Evolutionary conservation across 83 land plant genomes (phyloP).

Genomic region (Larix sibirica): DNA sequence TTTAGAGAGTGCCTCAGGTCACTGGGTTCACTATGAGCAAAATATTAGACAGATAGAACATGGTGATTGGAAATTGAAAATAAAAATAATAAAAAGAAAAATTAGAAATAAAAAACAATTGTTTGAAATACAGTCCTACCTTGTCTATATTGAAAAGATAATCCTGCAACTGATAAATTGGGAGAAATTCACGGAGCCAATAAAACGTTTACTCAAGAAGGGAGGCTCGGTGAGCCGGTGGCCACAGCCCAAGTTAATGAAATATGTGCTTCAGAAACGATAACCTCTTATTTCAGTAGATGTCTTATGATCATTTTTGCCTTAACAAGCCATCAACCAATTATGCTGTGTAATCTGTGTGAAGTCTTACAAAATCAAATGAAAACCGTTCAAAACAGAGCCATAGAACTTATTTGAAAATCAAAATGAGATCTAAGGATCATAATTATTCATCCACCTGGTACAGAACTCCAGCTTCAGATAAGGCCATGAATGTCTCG

Average conservation of each 20-base stretch:
- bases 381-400: background rate
- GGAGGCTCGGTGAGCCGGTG: no score
- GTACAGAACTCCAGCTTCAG: slow-evolving; percentile 57
- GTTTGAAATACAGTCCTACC: background rate
- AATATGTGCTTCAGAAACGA: background rate
- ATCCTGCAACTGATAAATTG: background rate
- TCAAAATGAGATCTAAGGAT: background rate
- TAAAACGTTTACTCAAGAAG: background rate
- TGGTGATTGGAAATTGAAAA: no score
- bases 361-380: background rate
- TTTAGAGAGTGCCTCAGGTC: no score
- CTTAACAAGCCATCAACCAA: no score
- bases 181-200: background rate
- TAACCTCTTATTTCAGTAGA: background rate
- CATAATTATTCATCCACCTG: slow-evolving; percentile 44
- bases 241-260: background rate
- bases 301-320: background rate
- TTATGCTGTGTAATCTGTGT: no score
- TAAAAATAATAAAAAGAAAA: no score
- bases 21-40: no score
- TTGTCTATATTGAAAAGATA: background rate
- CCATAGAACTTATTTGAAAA: background rate
- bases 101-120: no score
- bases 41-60: no score
- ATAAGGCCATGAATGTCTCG: slow-evolving; percentile 66